Base-by-base conservation (phyloP, 768 basidiomycete genomes). In the Ramaria sp. region DNA sequence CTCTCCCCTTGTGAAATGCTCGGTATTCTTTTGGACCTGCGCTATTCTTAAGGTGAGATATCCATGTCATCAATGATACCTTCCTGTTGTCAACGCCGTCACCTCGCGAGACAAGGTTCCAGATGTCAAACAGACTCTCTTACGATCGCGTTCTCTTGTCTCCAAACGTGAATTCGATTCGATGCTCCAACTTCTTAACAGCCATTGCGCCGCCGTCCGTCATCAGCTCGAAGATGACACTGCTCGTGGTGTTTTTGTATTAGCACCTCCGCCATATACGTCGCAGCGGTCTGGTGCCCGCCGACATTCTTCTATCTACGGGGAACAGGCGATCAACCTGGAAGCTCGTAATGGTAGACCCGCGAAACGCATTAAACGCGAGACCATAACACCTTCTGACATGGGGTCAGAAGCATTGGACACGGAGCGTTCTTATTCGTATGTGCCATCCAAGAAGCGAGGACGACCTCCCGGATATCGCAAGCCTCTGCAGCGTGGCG, bases 151-250 rank as follows among this genome's bases (percentile, higher is more conserved):
- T 34, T 57, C 55, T 50, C 55, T 48, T 24, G 45, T 45, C 4
- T 48, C 55, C 17, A 57, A 57, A 37, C 45, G 55, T 5, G 55
- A 57, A 49, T 57, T 57, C 31, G 55, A 57, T 38, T 48, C 45
- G 4, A 57, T 57, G 55, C 55, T 57, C 9, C 55, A 57, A 37
- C 48, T 57, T 38, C 37, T 57, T 17, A 57, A 57, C 24, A 57
- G 48, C 27, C 55, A 57, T 50, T 57, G 55, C 47, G 22, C 55
- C 7, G 15, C 2, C 30, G 20, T 57, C 37, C 55, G 55, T n/a
- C 47, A 57, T 24, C 4, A 33, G 13, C n/a, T 57, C 12, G 55
- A 57, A 39, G 24, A 33, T 6, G 24, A 30, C 4, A 27, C 48
- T 33, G 34, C 37, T 15, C 13, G 7, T 38, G 50, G 30, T 30